phyloP scores from a whole-genome alignment of 1,139 yeast genomes.

The Eremothecium cymbalariae region DNA sequence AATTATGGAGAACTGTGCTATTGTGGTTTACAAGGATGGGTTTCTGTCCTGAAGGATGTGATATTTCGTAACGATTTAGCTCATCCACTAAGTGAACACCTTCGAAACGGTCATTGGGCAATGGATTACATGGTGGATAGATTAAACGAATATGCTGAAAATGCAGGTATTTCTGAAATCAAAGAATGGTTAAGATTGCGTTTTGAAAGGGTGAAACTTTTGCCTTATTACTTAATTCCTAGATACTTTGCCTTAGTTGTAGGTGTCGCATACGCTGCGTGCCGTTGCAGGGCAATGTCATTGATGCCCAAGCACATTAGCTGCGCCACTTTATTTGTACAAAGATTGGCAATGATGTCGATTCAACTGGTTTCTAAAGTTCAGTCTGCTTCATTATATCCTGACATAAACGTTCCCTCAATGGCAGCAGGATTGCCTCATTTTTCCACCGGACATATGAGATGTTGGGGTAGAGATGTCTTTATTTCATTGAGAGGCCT shows the following conservation, averaged over 20 bases:
- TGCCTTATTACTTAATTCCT: constrained; percentile 78
- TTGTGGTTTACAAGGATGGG: constrained; percentile 94
- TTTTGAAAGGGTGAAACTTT: constrained; percentile 51
- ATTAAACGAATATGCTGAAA: constrained; percentile 45
- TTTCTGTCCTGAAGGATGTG: constrained; percentile 54
- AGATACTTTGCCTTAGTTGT: constrained; percentile 75
- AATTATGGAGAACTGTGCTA: constrained; percentile 64
- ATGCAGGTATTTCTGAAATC: constrained; percentile 44
- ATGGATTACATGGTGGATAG: constrained; percentile 65
- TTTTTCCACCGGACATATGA: constrained; percentile 81
- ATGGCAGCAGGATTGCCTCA: constrained; percentile 97
- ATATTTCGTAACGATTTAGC: constrained; percentile 69
- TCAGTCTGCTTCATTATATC: constrained; percentile 68
- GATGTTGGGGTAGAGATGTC: constrained; percentile 98
- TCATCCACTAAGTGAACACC: constrained; percentile 72
- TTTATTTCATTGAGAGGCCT: constrained; percentile 82
- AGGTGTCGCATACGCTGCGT: constrained; percentile 76
- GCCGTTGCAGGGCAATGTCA: constrained; percentile 57
- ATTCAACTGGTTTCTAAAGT: constrained; percentile 78
- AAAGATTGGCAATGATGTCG: constrained; percentile 70
- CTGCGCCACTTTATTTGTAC: constrained; percentile 63
- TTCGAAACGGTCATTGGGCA: constrained; percentile 86
- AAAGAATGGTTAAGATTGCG: constrained; percentile 64
- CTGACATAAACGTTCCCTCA: constrained; percentile 55
- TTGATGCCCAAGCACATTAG: constrained; percentile 49